phyloP scores from a whole-genome alignment of 768 basidiomycete species.

The Rhodosporidiobolus sp. region DNA sequence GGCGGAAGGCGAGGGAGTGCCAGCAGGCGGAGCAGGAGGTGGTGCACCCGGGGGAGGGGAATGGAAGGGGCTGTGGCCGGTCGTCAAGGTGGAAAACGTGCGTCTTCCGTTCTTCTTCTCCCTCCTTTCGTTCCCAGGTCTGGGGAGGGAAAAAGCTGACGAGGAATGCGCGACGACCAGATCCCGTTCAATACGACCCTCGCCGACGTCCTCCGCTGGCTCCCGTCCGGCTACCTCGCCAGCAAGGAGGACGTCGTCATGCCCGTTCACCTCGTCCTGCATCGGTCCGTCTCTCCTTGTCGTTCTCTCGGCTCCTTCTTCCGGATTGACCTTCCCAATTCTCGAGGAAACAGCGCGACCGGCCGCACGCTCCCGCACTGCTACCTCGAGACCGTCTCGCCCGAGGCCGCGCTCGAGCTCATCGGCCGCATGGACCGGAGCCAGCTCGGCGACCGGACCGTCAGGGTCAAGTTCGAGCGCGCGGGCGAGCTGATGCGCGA shows the following conservation, averaged over 20 bases:
- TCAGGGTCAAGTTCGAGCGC: constrained; percentile 36
- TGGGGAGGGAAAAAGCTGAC: neutral
- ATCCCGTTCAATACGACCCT: constrained; percentile 25
- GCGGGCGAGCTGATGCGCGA: constrained; percentile 35
- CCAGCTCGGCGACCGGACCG: constrained; percentile 26
- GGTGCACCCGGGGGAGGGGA: neutral
- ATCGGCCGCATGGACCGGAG: constrained; percentile 8
- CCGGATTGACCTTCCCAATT: neutral
- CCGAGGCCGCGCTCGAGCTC: neutral
- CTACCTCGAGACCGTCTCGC: constrained; percentile 27
- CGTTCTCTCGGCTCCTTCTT: neutral
- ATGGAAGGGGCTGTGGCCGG: constrained; percentile 6
- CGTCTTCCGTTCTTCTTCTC: neutral
- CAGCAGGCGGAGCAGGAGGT: neutral
- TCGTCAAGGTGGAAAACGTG: constrained; percentile 35
- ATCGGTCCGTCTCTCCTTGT: constrained; percentile 31
- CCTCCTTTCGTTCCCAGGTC: neutral
- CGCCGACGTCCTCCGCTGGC: constrained; percentile 9
- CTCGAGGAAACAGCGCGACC: constrained; percentile 1
- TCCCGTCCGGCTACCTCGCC: constrained; percentile 10
- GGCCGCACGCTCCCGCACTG: constrained; percentile 39
- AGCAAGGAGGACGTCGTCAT: neutral
- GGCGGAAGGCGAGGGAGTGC: neutral
- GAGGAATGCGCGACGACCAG: neutral
- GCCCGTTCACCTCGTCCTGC: constrained; percentile 37